phyloP scores from a whole-genome alignment of 2,329 filamentous ascomycete species.

The Myrmaecium sp. region DNA sequence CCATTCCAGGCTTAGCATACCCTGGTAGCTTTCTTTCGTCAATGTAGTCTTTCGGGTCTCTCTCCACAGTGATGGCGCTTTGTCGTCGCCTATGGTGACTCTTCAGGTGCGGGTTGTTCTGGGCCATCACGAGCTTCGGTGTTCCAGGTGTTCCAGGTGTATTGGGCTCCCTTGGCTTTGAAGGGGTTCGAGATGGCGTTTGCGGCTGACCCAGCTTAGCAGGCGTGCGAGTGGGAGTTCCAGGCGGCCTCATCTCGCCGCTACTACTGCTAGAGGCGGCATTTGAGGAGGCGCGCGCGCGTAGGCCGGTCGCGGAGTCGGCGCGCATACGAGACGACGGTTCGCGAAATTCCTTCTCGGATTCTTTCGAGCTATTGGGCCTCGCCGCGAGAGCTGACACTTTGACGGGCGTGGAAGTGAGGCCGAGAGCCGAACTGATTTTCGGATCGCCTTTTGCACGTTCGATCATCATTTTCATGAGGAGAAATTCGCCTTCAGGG shows the following conservation, averaged over 20 bases:
- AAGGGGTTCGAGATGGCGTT: no score
- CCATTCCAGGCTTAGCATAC: constrained; percentile 55
- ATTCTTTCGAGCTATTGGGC: no score
- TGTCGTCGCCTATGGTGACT: constrained; percentile 51
- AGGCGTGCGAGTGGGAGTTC: constrained; percentile 1
- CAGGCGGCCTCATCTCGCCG: no score
- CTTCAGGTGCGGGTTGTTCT: constrained; percentile 72
- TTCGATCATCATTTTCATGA: constrained; percentile 64
- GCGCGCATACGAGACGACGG: no score
- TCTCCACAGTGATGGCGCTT: constrained; percentile 12
- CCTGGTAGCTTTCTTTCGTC: constrained; percentile 39
- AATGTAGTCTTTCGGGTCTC: constrained; percentile 9
- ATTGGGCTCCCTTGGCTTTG: constrained; percentile 16
- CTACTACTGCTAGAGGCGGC: no score
- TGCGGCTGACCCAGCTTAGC: no score
- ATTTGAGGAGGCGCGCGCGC: no score
- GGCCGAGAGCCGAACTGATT: constrained; percentile 32
- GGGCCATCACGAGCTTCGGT: constrained; percentile 57
- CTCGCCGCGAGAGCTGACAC: no score
- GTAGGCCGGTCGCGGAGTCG: no score
- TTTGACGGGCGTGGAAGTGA: constrained; percentile 12
- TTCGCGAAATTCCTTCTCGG: no score
- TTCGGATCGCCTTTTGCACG: constrained; percentile 54
- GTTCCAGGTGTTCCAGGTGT: constrained; percentile 32
- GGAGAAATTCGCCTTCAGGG: constrained; percentile 74